Conservation (phyloP, 2,329 filamentous ascomycete species). For the Aaosphaeria arxii region DNA sequence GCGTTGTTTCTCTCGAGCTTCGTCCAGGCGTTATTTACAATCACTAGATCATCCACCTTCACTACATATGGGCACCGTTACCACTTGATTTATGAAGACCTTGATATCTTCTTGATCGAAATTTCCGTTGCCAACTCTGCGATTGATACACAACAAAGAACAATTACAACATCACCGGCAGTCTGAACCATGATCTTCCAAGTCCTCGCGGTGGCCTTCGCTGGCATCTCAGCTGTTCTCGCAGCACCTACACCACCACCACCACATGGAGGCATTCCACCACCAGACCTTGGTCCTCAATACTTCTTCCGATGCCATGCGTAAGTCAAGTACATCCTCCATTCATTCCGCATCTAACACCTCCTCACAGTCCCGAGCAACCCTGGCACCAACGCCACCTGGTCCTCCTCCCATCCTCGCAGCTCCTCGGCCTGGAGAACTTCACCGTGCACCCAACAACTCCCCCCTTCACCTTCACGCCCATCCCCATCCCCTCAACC, state of each 20-base stretch:
- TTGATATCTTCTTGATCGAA: too few species aligned
- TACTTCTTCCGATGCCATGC: background rate
- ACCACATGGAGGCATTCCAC: background rate
- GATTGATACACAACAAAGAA: too few species aligned
- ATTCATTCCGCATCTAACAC: background rate
- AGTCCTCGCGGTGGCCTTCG: background rate
- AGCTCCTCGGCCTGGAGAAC: slow-evolving; percentile 20
- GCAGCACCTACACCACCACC: background rate
- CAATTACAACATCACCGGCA: too few species aligned
- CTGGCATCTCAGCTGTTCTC: background rate
- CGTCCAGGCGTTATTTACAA: too few species aligned
- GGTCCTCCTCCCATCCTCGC: slow-evolving; percentile 10
- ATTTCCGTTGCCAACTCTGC: too few species aligned
- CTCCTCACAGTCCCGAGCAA: slow-evolving; percentile 6
- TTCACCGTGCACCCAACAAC: slow-evolving; percentile 19
- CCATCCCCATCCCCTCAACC: slow-evolving; percentile 7
- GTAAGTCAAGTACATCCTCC: background rate
- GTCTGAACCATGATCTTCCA: background rate
- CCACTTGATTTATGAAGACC: too few species aligned
- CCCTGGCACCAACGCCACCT: slow-evolving; percentile 17
- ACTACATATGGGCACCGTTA: too few species aligned
- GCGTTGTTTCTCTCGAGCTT: too few species aligned
- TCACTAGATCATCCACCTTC: too few species aligned
- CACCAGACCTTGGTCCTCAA: background rate
- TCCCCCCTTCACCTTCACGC: slow-evolving; percentile 10